Percentiles rank a stretch among this genome's conserved stretches.
Conservation (phyloP, 1,139 yeast species). For the Pichia sp. region DNA sequence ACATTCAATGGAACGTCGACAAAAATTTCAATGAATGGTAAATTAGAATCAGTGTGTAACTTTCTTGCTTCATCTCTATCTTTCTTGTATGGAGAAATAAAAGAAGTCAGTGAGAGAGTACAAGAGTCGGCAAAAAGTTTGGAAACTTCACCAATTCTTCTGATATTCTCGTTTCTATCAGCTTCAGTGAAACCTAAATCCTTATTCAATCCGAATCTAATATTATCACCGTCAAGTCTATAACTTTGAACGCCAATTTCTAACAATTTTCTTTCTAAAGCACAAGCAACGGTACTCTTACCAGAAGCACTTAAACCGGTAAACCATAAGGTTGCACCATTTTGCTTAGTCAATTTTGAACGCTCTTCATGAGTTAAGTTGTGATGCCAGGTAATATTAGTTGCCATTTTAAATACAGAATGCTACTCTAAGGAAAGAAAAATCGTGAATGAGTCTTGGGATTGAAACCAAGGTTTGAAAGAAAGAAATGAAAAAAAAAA, state of each 20-base stretch:
- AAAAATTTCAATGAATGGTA: slow-evolving; percentile 84
- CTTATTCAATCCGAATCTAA: slow-evolving; percentile 89
- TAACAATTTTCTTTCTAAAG: slow-evolving; percentile 74
- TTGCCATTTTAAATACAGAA: slow-evolving; percentile 84
- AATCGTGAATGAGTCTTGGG: no score
- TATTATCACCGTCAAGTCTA: slow-evolving; percentile 91
- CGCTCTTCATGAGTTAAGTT: slow-evolving; percentile 84
- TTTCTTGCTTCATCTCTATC: slow-evolving; percentile 84
- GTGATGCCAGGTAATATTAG: slow-evolving; percentile 94
- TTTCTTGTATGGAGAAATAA: slow-evolving; percentile 80
- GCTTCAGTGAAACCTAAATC: slow-evolving; percentile 88
- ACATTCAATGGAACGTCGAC: slow-evolving; percentile 90
- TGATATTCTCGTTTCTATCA: slow-evolving; percentile 89
- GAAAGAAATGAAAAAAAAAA: no score
- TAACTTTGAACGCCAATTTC: slow-evolving; percentile 64
- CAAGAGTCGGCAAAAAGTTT: slow-evolving; percentile 89
- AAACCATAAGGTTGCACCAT: slow-evolving; percentile 88
- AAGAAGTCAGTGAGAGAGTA: slow-evolving; percentile 76
- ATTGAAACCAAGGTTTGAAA: no score
- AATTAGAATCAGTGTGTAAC: slow-evolving; percentile 62
- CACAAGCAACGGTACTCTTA: slow-evolving; percentile 91
- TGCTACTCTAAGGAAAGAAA: no score
- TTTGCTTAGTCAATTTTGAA: slow-evolving; percentile 59
- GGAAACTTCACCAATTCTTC: slow-evolving; percentile 91
- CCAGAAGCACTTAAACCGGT: slow-evolving; percentile 96